Conservation (phyloP, 2,329 filamentous ascomycete genomes). For the Beauveria sp. region DNA sequence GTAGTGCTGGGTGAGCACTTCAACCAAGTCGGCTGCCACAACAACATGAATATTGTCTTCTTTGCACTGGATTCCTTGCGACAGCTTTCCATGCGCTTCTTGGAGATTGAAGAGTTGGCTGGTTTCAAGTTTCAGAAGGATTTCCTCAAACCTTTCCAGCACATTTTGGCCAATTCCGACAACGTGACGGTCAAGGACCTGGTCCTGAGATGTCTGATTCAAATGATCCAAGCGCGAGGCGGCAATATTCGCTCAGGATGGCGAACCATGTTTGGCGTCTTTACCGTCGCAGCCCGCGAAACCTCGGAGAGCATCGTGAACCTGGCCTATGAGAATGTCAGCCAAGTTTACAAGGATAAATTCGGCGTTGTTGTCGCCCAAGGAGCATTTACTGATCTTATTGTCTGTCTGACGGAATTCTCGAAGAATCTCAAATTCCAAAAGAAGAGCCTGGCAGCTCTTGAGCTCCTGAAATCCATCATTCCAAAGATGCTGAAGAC, state of each 20-base stretch:
- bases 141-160: slow-evolving; percentile 96
- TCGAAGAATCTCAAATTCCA: slow-evolving; percentile 98
- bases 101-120: slow-evolving; percentile 95
- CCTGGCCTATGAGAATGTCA: slow-evolving; percentile 93
- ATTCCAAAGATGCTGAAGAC: slow-evolving; percentile 93
- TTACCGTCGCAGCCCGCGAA: slow-evolving; percentile 89
- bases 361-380: slow-evolving; percentile 96
- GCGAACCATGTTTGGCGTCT: slow-evolving; percentile 99
- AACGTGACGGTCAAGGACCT: slow-evolving; percentile 95
- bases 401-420: slow-evolving; percentile 95
- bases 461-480: slow-evolving; percentile 88
- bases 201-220: slow-evolving; percentile 89
- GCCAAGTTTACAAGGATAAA: slow-evolving; percentile 87
- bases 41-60: slow-evolving; percentile 93
- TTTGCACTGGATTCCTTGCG: slow-evolving; percentile 93
- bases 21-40: slow-evolving; percentile 93
- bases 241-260: slow-evolving; percentile 97
- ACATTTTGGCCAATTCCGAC: slow-evolving; percentile 88
- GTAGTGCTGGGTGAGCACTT: slow-evolving; percentile 96
- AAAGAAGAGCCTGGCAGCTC: slow-evolving; percentile 93
- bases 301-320: slow-evolving; percentile 94
- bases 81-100: slow-evolving; percentile 95
- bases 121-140: slow-evolving; percentile 99
- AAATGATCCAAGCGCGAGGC: slow-evolving; percentile 97
- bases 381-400: slow-evolving; percentile 90